phyloP scores from a whole-genome alignment of 2,329 filamentous ascomycete species.

The Dendryphion nanum region DNA sequence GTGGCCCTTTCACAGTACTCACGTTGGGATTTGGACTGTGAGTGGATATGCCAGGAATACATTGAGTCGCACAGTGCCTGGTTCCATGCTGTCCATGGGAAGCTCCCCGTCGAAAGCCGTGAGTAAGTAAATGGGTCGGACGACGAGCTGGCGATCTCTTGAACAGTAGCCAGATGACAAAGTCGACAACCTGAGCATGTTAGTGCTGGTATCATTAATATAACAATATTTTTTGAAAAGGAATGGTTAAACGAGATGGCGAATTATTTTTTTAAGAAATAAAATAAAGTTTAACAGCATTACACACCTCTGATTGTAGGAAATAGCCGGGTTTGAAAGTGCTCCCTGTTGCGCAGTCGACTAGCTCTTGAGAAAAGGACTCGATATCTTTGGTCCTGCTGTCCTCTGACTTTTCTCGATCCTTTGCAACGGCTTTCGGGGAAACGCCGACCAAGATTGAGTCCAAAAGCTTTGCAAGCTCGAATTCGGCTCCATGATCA shows the following conservation, averaged over 20 bases:
- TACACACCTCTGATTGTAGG: constrained; percentile 46
- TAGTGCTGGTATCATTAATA: no score
- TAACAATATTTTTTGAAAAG: no score
- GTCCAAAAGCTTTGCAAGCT: constrained; percentile 63
- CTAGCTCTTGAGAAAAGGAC: constrained; percentile 46
- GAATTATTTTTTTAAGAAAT: no score
- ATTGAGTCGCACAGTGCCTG: constrained; percentile 37
- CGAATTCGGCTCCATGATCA: constrained; percentile 22
- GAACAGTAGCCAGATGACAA: constrained; percentile 72
- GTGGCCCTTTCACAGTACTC: constrained; percentile 62
- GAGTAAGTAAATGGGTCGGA: constrained; percentile 75
- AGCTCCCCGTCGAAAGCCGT: constrained; percentile 67
- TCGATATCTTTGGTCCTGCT: constrained; percentile 40
- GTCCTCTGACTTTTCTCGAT: constrained; percentile 28
- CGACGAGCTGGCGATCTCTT: constrained; percentile 53
- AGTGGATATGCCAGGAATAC: constrained; percentile 66
- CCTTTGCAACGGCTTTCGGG: constrained; percentile 52
- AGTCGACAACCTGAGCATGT: constrained; percentile 46
- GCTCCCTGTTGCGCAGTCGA: constrained; percentile 27
- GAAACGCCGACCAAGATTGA: constrained; percentile 61
- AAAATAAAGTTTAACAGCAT: constrained; percentile 1
- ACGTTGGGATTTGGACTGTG: constrained; percentile 70
- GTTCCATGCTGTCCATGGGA: constrained; percentile 24
- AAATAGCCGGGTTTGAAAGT: constrained; percentile 32
- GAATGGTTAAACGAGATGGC: no score